Base-by-base conservation (phyloP, 805 yeast species). In the Saccharomyces jurei region DNA sequence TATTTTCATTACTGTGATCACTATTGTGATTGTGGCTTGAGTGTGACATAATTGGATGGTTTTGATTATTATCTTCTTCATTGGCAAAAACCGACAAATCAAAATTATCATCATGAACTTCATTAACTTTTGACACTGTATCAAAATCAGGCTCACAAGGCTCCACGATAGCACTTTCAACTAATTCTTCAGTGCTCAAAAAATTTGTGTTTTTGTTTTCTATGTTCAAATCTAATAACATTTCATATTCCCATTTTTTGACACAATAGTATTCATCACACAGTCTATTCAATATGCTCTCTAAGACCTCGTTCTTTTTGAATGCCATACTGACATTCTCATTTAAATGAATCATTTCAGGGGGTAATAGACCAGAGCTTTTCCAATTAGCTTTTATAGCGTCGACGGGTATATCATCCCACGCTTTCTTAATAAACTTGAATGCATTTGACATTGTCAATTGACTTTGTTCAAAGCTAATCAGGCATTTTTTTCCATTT, bases 141-240 rank as follows among this genome's bases (percentile, higher is more conserved):
- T 50, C 46, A 14, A 28, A 53, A 46, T 60, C 63, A 14, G 74
- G 73, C 57, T 72, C 74, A 62, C 67, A 66, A 10, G 64, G 68
- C 53, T 81, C 83, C 62, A 78, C 79, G 11, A 81, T 74, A 57
- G 86, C 81, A 62, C 85, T 78, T 27, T 81, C 81, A 2, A 83
- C 80, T 48, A 83, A 75, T 60, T 83, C 87, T 52, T 78, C 83
- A 47, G 81, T 81, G 21, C 86, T 81, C 10, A 79, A 72, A 60
- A 82, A 83, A 47, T 74, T 66, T 41, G 72, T 67, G 51, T 68
- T 71, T 55, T 74, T 76, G 48, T 71, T 72, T 58, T 77, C 81
- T 11, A 74, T 66, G 36, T 72, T 63, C 30, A 83, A 67, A 44
- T 82, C 84, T 48, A 82, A 59, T 41, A 83, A 65, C 56, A 80